Conservation (phyloP, 2,329 filamentous ascomycete species). For the Phaeophleospora eucalypticola region DNA sequence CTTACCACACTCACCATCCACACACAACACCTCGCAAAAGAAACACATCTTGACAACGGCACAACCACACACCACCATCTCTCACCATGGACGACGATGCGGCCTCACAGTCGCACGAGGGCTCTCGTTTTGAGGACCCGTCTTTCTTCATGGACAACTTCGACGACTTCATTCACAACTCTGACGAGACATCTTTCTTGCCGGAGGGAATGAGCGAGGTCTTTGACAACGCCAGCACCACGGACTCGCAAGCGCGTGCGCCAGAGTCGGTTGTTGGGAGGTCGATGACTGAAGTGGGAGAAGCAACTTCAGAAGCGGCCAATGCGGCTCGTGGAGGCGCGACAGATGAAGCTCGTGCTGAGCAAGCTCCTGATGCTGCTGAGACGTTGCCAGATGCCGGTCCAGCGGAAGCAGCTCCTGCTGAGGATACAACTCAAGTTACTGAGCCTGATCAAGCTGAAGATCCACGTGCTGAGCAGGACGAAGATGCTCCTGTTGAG, state of each 20-base stretch:
- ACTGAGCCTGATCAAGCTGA: background rate
- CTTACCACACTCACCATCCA: too few relatives aligned
- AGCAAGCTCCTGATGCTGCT: too few relatives aligned
- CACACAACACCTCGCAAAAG: background rate
- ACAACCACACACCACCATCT: background rate
- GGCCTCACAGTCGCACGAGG: background rate
- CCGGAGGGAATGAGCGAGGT: background rate
- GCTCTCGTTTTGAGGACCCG: too few relatives aligned
- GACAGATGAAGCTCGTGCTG: too few relatives aligned
- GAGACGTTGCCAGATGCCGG: too few relatives aligned
- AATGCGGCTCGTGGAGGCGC: too few relatives aligned
- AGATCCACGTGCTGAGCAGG: background rate
- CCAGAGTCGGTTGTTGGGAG: too few relatives aligned
- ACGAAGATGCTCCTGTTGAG: background rate
- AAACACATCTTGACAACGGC: background rate
- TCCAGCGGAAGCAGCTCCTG: too few relatives aligned
- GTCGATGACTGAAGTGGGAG: too few relatives aligned
- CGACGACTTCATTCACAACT: background rate
- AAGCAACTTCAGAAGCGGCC: too few relatives aligned
- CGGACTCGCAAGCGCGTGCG: background rate
- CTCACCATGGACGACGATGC: background rate
- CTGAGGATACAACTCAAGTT: background rate
- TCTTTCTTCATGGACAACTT: background rate
- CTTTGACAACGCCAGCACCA: too few relatives aligned
- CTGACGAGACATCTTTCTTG: too few relatives aligned